Evolutionary conservation across 2,329 filamentous ascomycete genomes (phyloP).

Genomic region (Beauveria varroae): DNA sequence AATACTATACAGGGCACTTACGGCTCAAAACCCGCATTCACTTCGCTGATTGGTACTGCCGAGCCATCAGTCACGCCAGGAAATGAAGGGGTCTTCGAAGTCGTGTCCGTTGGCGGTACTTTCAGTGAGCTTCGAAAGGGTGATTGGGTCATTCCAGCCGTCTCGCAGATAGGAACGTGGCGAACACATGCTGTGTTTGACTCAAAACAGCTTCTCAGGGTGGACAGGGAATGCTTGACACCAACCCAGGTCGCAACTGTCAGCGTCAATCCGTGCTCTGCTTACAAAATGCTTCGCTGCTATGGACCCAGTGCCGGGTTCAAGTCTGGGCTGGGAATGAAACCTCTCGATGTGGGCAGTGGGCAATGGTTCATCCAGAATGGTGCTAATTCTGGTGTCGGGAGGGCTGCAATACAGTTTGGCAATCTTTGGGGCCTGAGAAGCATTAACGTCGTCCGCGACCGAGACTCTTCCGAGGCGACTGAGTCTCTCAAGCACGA

Average conservation of each 20-base stretch:
- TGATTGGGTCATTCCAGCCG: slow-evolving; percentile 89
- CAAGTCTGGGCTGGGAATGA: slow-evolving; percentile 38
- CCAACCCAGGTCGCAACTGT: slow-evolving; percentile 80
- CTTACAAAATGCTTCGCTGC: slow-evolving; percentile 85
- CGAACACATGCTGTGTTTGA: slow-evolving; percentile 76
- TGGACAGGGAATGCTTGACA: slow-evolving; percentile 64
- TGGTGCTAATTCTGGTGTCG: slow-evolving; percentile 90
- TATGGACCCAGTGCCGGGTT: slow-evolving; percentile 50
- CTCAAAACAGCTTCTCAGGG: slow-evolving; percentile 51
- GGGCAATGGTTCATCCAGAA: slow-evolving; percentile 96
- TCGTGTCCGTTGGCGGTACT: slow-evolving; percentile 59
- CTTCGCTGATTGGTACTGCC: slow-evolving; percentile 65
- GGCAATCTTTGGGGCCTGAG: slow-evolving; percentile 79
- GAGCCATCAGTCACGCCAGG: slow-evolving; percentile 72
- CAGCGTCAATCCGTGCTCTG: slow-evolving; percentile 86
- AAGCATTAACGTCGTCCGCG: slow-evolving; percentile 82
- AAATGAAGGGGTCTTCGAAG: slow-evolving; percentile 91
- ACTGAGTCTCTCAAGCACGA: slow-evolving; percentile 53
- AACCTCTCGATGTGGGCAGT: slow-evolving; percentile 36
- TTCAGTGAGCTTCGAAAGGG: slow-evolving; percentile 54
- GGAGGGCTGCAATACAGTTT: slow-evolving; percentile 84
- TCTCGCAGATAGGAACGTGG: slow-evolving; percentile 85
- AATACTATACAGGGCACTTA: slow-evolving; percentile 98
- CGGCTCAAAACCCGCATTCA: slow-evolving; percentile 74
- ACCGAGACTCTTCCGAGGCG: slow-evolving; percentile 55